phyloP scores from a whole-genome alignment of 305 asterid species.

The Fraxinus sp. region DNA sequence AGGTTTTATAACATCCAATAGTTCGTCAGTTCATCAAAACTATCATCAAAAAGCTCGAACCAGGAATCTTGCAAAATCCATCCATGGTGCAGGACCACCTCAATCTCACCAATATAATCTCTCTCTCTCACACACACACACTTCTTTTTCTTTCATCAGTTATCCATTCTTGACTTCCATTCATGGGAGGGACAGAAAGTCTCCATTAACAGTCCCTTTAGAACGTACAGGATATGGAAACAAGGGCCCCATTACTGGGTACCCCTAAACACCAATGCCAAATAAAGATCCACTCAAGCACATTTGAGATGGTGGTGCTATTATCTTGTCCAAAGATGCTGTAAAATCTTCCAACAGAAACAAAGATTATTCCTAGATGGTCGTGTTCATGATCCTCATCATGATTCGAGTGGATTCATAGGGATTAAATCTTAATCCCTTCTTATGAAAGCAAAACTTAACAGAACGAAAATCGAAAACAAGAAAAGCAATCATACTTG shows the following conservation, averaged over 20 bases:
- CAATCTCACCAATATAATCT: slow-evolving; percentile 26
- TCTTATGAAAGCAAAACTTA: background rate
- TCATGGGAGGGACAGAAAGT: slow-evolving; percentile 48
- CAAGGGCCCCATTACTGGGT: slow-evolving; percentile 36
- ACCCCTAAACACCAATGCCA: slow-evolving; percentile 35
- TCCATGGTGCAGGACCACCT: slow-evolving; percentile 37
- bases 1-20: background rate
- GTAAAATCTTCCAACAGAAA: slow-evolving; percentile 34
- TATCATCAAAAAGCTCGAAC: background rate
- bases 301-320: slow-evolving; percentile 31
- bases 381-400: slow-evolving; percentile 32
- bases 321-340: slow-evolving; percentile 33
- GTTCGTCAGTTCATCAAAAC: background rate
- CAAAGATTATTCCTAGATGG: slow-evolving; percentile 50
- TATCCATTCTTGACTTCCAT: background rate
- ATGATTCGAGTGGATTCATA: slow-evolving; percentile 18
- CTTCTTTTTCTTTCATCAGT: no score
- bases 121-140: background rate
- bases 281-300: slow-evolving; percentile 37
- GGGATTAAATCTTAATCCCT: background rate
- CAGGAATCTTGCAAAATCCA: slow-evolving; percentile 27
- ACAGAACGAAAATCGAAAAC: background rate
- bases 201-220: slow-evolving; percentile 45
- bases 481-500: background rate
- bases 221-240: slow-evolving; percentile 29